A percentile compares a stretch with the other conserved stretches of the same genome.
Evolutionary conservation across 2,329 filamentous ascomycete genomes (phyloP).

Genomic region (Orbilia javanica): DNA sequence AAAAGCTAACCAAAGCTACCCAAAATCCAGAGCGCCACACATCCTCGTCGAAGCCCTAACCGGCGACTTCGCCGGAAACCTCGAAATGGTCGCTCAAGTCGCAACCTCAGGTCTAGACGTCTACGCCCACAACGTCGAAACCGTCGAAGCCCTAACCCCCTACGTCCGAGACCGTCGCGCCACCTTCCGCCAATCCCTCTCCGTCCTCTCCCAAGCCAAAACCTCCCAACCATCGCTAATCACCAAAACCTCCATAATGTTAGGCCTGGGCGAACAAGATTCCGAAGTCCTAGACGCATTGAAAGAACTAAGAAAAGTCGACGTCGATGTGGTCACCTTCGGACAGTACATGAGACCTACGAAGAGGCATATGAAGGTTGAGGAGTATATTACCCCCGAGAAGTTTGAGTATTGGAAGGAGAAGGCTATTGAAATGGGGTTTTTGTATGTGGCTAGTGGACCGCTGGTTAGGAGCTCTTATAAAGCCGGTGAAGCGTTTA

Average conservation of each 20-base stretch:
- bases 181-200: conserved; percentile 86
- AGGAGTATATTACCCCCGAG: conserved; percentile 92
- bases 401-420: conserved; percentile 92
- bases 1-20: background rate
- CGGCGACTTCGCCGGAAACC: conserved; percentile 85
- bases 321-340: conserved; percentile 96
- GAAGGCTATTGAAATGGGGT: conserved; percentile 91
- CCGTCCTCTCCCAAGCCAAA: conserved; percentile 85
- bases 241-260: conserved; percentile 99
- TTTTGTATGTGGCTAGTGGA: conserved; percentile 94
- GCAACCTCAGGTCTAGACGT: conserved; percentile 92
- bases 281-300: conserved; percentile 81
- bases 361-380: conserved; percentile 96
- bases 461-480: conserved; percentile 94
- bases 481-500: conserved; percentile 98
- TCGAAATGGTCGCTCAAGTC: conserved; percentile 87
- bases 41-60: conserved; percentile 87
- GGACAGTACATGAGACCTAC: conserved; percentile 99
- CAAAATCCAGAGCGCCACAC: conserved; percentile 72
- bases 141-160: conserved; percentile 88
- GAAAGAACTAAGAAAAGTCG: conserved; percentile 78
- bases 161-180: conserved; percentile 90
- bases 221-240: conserved; percentile 80
- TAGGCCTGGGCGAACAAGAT: conserved; percentile 92
- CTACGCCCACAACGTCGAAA: conserved; percentile 97